phyloP scores from a whole-genome alignment of 495 filamentous ascomycete species.

The Penicillium atrosanguineum region DNA sequence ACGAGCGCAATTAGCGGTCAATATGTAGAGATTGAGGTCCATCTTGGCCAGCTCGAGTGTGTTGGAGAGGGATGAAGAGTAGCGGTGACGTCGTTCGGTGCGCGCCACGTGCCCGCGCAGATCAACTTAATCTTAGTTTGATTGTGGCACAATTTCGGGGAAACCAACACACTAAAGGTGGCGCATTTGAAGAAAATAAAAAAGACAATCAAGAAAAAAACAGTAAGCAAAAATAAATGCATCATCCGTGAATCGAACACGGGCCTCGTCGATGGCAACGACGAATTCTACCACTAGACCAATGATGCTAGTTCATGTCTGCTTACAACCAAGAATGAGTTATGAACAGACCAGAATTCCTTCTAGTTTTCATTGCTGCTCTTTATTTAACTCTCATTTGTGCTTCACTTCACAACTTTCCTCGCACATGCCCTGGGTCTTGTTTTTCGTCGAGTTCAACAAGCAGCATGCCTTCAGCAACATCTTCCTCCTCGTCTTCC shows the following conservation, averaged over 20 bases:
- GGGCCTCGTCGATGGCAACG: conserved; percentile 59
- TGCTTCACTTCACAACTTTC: conserved; percentile 1
- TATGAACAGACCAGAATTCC: neutral
- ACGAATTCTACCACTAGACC: conserved; percentile 61
- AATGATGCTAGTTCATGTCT: conserved; percentile 42
- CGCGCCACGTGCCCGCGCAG: conserved; percentile 9
- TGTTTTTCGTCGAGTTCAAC: conserved; percentile 44
- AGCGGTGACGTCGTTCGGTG: conserved; percentile 15
- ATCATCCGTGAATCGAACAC: conserved; percentile 59
- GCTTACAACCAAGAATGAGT: neutral
- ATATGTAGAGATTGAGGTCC: conserved; percentile 61
- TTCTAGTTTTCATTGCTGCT: neutral
- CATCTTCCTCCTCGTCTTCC: conserved; percentile 57
- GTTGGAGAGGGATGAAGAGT: neutral
- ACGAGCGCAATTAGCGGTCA: conserved; percentile 89
- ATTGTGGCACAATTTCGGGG: neutral
- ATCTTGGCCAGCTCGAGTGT: conserved; percentile 24
- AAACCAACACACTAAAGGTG: neutral
- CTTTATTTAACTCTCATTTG: neutral
- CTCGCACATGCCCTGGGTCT: conserved; percentile 29
- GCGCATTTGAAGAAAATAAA: neutral
- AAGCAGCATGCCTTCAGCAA: conserved; percentile 55
- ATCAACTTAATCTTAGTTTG: conserved; percentile 5
- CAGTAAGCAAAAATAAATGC: conserved; percentile 22
- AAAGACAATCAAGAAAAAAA: neutral